A percentile compares a stretch with the other conserved stretches of the same genome.
phyloP scores from a whole-genome alignment of 2,329 filamentous ascomycete species.

The Aspergillus melleus region DNA sequence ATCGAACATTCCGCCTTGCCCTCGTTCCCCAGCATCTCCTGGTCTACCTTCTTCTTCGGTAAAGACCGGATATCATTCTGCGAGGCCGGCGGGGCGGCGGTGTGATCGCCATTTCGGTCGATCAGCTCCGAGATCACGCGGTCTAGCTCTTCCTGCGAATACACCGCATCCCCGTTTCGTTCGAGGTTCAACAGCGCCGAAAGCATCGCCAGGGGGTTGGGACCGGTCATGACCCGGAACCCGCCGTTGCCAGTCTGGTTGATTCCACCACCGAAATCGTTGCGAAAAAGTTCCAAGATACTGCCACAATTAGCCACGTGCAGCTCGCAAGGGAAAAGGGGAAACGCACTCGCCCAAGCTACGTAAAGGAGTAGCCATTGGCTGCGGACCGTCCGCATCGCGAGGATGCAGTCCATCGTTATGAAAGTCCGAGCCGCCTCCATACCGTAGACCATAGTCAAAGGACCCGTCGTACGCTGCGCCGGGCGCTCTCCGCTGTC shows the following conservation, averaged over 20 bases:
- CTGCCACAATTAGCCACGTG: slow-evolving; percentile 19
- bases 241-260: slow-evolving; percentile 15
- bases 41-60: slow-evolving; percentile 68
- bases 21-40: slow-evolving; percentile 67
- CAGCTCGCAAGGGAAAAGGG: not conserved
- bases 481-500: not conserved
- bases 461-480: not conserved
- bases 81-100: slow-evolving; percentile 79
- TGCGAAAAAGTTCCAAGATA: slow-evolving; percentile 30
- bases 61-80: slow-evolving; percentile 71
- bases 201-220: slow-evolving; percentile 49
- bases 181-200: slow-evolving; percentile 39
- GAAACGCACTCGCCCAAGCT: slow-evolving; percentile 50
- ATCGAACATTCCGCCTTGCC: slow-evolving; percentile 82
- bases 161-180: slow-evolving; percentile 75
- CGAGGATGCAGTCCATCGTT: slow-evolving; percentile 48
- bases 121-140: slow-evolving; percentile 84
- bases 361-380: slow-evolving; percentile 46
- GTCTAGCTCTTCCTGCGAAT: slow-evolving; percentile 87
- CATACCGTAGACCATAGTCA: slow-evolving; percentile 5
- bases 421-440: slow-evolving; percentile 8
- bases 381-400: slow-evolving; percentile 53
- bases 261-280: slow-evolving; percentile 16
- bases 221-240: slow-evolving; percentile 22
- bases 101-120: slow-evolving; percentile 72